Evolutionary conservation across 371 early-diverging fungal genomes (phyloP).

Genomic region (Zychaea mexicana): DNA sequence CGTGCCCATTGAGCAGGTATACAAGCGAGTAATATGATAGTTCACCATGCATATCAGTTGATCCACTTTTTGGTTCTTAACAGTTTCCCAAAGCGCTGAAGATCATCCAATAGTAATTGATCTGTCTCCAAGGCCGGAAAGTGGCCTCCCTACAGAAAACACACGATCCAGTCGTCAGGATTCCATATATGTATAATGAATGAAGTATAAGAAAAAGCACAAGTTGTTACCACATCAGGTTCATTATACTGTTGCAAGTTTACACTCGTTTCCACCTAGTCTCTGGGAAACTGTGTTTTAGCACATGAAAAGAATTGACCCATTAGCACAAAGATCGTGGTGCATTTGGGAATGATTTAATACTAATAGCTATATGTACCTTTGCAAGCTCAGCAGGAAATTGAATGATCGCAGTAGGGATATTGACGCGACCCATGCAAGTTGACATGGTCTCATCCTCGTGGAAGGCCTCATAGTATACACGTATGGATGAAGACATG

Average conservation of each 20-base stretch:
- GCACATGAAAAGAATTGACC: background rate
- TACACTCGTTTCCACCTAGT: slow-evolving; percentile 52
- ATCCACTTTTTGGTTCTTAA: slow-evolving; percentile 7
- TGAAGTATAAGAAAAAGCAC: too few species aligned
- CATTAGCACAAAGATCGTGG: too few species aligned
- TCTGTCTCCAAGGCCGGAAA: slow-evolving; percentile 70
- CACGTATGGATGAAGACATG: slow-evolving; percentile 63
- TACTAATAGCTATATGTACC: background rate
- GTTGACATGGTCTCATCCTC: slow-evolving; percentile 25
- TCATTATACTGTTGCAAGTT: slow-evolving; percentile 31
- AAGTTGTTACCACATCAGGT: slow-evolving; percentile 26
- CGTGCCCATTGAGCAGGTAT: too few species aligned
- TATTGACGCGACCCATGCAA: slow-evolving; percentile 34
- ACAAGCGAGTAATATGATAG: too few species aligned
- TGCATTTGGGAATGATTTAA: background rate
- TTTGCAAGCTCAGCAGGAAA: slow-evolving; percentile 50
- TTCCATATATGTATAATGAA: too few species aligned
- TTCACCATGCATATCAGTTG: background rate
- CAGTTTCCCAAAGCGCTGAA: slow-evolving; percentile 38
- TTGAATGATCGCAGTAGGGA: slow-evolving; percentile 57
- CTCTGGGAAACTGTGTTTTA: slow-evolving; percentile 44
- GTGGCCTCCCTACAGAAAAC: slow-evolving; percentile 59
- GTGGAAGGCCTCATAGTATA: slow-evolving; percentile 61
- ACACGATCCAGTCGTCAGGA: too few species aligned
- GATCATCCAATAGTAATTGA: slow-evolving; percentile 43